Base-by-base conservation (phyloP, 2,329 filamentous ascomycete species). In the Fusarium sublunatum region DNA sequence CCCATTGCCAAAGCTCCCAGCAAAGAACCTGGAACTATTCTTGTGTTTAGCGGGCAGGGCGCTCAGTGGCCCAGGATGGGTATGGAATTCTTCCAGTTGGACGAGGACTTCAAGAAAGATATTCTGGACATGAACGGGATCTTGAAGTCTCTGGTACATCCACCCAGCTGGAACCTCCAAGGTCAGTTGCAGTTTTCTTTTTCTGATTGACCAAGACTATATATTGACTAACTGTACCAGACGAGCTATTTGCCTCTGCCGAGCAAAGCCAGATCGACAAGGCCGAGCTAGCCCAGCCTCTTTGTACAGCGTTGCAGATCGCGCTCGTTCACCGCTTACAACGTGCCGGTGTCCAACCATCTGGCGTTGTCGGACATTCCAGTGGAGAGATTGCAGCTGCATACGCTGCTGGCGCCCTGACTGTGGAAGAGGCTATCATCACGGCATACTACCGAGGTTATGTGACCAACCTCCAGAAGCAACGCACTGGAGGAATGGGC, bases 371-470 rank as follows among this genome's bases (percentile, higher is more conserved):
- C 4, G 80, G 80, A 1, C 80, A 82, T 53, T 79, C 77, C 0
- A 73, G 69, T 2, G 80, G 80, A 1, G 80, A 82, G 55, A 79
- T 82, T 31, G 79, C 75, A 0, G 80, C 79, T 2, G 79, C 79
- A 0, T 81, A 81, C 42, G 77, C 78, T 1, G 70, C 74, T 0
- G 77, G 79, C 1, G 55, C 65, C 2, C 54, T 82, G 5, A 70
- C 75, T 0, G 64, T 72, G 1, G 55, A 71, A 13, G 73, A 75
- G 5, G 78, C 79, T 7, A 76, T 81, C 44, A 69, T 67, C 3
- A 64, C 74, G 0, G 77, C 79, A 0, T 81, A 77, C 53, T 75
- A 76, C 41, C 75, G 80, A 9, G 81, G 80, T 1, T 46, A 64
- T 6, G 64, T 60, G 12, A 40, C 66, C 0, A 36, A 43, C 0